Evolutionary conservation across 1,284 basidiomycete species (phyloP), one percentile per base, ranked within the genome.

Genomic region (Leccinum subrobustum): DNA sequence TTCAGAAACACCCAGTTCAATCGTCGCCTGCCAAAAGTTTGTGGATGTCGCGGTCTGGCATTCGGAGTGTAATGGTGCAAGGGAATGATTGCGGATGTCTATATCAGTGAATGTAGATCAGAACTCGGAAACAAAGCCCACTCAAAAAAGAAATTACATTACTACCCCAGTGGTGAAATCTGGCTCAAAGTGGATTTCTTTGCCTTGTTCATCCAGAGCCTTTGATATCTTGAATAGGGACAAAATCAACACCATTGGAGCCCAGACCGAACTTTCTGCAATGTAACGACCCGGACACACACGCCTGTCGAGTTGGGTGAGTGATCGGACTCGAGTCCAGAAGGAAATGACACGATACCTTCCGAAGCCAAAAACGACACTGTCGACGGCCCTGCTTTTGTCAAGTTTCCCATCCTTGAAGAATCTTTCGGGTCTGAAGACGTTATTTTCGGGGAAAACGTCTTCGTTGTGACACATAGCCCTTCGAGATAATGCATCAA

Each of bases 401-500:
- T 76, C 68, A 9, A 62, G 35, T 33, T 54, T 64, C 7, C 63
- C 65, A 11, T 64, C 57, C 16, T 51, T 52, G 14, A 75, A 52
- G 65, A 79, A 82, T 20, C 81, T 69, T 48, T 77, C 75, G 1
- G 81, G 82, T 51, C 73, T 68, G 65, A 84, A 83, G 2, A 52
- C 62, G 44, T 73, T 65, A 1, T 79, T 76, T 16, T 81, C 70
- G 2, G 76, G 74, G 66, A 79, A 83, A 2, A 73, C 48, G 1
- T 63, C 60, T 12, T 73, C 61, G 63, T 83, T 76, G 47, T 77
- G 77, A 60, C 77, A 63, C 51, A 84, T 77, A 6, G 75, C 76
- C 81, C 80, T 80, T 60, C 6, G 11, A 56, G 9, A 3, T 1
- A 25, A 42, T 58, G 25, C 9, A 51, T 64, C 53, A 58, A 18